These are phyloP conservation scores for Conticribra guillardii DNA, from an alignment of 108 stramenopile genomes.

Conservation along the genomic window DNA sequence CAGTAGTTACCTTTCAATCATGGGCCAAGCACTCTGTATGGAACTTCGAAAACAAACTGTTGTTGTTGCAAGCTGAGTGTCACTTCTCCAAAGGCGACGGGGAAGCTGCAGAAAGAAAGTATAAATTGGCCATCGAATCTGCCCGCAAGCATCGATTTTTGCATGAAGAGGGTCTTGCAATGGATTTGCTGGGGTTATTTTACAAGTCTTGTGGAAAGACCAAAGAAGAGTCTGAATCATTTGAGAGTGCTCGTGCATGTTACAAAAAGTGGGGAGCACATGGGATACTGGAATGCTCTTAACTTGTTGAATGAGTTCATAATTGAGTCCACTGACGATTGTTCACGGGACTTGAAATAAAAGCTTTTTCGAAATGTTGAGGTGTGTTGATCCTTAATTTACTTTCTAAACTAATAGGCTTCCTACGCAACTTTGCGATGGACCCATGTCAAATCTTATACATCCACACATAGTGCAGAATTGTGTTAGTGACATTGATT, in stretches of 20 bases:
- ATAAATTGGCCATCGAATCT: background rate
- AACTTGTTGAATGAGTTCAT: too few species aligned
- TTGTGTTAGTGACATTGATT: too few species aligned
- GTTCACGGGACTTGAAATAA: too few species aligned
- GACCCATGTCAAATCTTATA: too few species aligned
- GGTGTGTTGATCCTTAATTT: too few species aligned
- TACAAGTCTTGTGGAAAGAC: background rate
- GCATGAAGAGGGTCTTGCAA: conserved; percentile 10
- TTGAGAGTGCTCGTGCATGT: background rate
- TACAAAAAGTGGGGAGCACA: conserved; percentile 11
- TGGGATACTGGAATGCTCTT: background rate
- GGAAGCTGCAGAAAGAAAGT: background rate
- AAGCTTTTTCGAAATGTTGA: too few species aligned
- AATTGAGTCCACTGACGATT: too few species aligned
- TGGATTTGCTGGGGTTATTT: background rate
- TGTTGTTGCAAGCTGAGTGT: background rate
- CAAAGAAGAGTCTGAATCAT: background rate
- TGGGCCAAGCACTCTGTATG: conserved; percentile 3
- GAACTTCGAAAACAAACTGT: conserved; percentile 14
- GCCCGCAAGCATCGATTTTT: background rate
- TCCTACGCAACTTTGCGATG: too few species aligned
- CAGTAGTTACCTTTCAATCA: background rate
- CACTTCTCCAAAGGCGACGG: background rate
- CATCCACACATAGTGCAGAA: too few species aligned
- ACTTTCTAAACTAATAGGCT: too few species aligned